Base-by-base conservation (phyloP, 306 rosid genomes). In the Cicer arietinum region DNA sequence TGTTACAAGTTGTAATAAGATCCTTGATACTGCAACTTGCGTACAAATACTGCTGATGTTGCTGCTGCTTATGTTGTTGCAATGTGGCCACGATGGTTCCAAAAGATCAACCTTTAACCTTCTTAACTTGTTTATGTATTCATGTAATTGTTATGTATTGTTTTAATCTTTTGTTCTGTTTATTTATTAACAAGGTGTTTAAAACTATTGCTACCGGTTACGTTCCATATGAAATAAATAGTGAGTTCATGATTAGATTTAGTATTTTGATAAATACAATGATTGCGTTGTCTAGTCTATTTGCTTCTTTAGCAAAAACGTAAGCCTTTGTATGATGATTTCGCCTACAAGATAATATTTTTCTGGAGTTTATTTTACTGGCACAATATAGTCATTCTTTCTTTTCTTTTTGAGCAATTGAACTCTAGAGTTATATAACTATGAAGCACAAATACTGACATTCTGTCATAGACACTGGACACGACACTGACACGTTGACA, bases 121-220 rank as follows among this genome's bases (percentile, higher is more conserved):
- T 57, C 14, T 57, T 57, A 25, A 22, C 10, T 11, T 25, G 7
- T 57, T 1, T 37, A 60, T 60, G 66, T 39, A 37, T 61, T 61
- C 22, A n/a, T 61, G 67, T 60, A 7, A 47, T 10, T 43, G 47
- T 47, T 16, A 7, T 46, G 68, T 58, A 47, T 39, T 54, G 8
- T 54, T 12, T 6, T 48, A 50, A 25, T 16, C n/a, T 75, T 48
- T 62, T 74, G 39, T 74, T 61, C 35, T 17, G 35, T 53, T 53
- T 17, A 25, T 17, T 17, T 18, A 53, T 53, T 8, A 17, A 10
- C 6, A 42, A 51, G 35, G 13, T 8, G 42, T 42, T 42, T 52
- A 16, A 47, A 14, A 71, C 56, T 50, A 4, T 20, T 20, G 13
- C 60, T 69, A n/a, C 47, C 7, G 35, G 7, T 48, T 22, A 16